Conservation (phyloP, 805 yeast species). For the Cyberlindnera lachancei region DNA sequence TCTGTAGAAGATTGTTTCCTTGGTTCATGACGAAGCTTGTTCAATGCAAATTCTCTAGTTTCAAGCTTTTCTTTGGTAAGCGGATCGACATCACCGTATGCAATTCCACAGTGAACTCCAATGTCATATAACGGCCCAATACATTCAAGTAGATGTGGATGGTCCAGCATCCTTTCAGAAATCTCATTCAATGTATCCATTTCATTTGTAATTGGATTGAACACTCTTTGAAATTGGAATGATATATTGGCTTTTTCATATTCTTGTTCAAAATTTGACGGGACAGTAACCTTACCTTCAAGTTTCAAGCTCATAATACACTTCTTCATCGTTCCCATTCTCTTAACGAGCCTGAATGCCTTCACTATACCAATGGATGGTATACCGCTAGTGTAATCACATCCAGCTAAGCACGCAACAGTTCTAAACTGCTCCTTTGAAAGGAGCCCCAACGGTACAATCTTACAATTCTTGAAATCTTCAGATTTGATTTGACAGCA, state of each 20-base stretch:
- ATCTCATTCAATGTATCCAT: constrained; percentile 56
- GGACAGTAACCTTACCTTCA: constrained; percentile 52
- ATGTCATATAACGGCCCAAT: constrained; percentile 33
- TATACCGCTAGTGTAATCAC: constrained; percentile 90
- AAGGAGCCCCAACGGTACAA: constrained; percentile 44
- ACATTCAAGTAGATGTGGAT: constrained; percentile 28
- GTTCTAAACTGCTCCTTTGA: constrained; percentile 54
- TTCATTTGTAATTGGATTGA: constrained; percentile 45
- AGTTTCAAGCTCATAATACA: constrained; percentile 48
- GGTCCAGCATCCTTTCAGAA: constrained; percentile 29
- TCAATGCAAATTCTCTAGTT: constrained; percentile 14
- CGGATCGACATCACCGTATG: constrained; percentile 66
- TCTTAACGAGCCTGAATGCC: constrained; percentile 55
- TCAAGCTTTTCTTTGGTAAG: constrained; percentile 21
- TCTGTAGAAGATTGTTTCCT: background rate
- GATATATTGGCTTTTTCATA: constrained; percentile 65
- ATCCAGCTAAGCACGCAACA: constrained; percentile 88
- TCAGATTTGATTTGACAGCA: constrained; percentile 63
- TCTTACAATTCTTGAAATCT: constrained; percentile 42
- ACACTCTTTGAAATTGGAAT: constrained; percentile 81
- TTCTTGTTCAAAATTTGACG: constrained; percentile 51
- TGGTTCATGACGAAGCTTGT: too few relatives aligned
- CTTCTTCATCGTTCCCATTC: constrained; percentile 43
- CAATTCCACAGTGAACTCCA: constrained; percentile 45
- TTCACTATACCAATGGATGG: constrained; percentile 73